Base-by-base conservation (phyloP, 1,139 yeast species). In the Protomyces lactucae-debilis region DNA sequence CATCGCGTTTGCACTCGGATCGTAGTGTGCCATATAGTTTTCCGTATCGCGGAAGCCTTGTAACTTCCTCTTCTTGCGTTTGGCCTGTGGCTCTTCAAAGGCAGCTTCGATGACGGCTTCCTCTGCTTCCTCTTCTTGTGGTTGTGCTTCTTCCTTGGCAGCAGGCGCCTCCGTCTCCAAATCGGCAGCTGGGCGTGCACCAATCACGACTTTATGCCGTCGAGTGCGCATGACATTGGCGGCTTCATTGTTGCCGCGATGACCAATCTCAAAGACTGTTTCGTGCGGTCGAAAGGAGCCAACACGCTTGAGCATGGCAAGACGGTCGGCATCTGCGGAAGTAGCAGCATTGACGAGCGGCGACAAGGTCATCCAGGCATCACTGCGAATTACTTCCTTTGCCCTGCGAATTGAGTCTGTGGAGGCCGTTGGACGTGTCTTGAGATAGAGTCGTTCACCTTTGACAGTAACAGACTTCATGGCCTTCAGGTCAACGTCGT, bases 351-450 rank as follows among this genome's bases (percentile, higher is more conserved):
- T 21, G 14, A 60, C 55, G 64, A 87, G 73, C 51, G 90, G 75
- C 75, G 90, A 92, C 71, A 88, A 93, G 39, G 83, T 91, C 73
- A 92, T 96, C 98, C 98, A 95, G 2, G 88, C 91, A n/a, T 75
- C 74, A 9, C 85, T 79, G n/a, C 81, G 81, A 68, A 87, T 76
- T 59, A 93, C 79, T 72, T 90, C 96, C 73, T 88, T 92, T 35
- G 95, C 82, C 72, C 98, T 81, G 72, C 88, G 88, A 48, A 89
- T 82, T 8, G 96, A 86, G 73, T 91, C 97, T 36, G 79, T 80
- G 1, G 97, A 88, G 0, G 99, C 97, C 0, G 95, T 80, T 60
- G 87, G 86, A 73, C 97, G 83, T 0, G 97, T 89, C 74, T 91
- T 86, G 73, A 86, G 81, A 73, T 90, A 93, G 66, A 93, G 79